These are phyloP conservation scores for Albugo laibachii DNA, from an alignment of 352 stramenopile genomes.

Conservation along the genomic window DNA sequence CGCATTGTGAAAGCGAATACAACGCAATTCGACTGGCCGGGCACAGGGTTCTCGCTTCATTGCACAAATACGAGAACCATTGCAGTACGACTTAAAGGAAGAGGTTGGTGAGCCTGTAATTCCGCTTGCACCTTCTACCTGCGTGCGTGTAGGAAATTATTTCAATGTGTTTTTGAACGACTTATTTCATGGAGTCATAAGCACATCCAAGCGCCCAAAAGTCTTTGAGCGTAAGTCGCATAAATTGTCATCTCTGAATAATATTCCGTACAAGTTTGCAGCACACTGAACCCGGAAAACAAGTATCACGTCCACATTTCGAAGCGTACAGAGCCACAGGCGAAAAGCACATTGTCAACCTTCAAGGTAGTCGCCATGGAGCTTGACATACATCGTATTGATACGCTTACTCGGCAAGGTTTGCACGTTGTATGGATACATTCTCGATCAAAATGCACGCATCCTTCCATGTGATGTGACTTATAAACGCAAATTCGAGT, in stretches of 20 bases:
- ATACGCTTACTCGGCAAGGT: slow-evolving; percentile 13
- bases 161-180: slow-evolving; percentile 77
- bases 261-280: slow-evolving; percentile 22
- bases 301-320: slow-evolving; percentile 50
- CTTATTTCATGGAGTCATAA: slow-evolving; percentile 49
- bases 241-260: background rate
- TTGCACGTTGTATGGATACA: slow-evolving; percentile 78
- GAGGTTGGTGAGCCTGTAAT: slow-evolving; percentile 21
- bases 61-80: slow-evolving; percentile 37
- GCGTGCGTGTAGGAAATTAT: slow-evolving; percentile 42
- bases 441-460: slow-evolving; percentile 40
- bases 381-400: no score
- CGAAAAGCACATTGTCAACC: slow-evolving; percentile 62
- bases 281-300: slow-evolving; percentile 20
- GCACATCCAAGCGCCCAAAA: slow-evolving; percentile 46
- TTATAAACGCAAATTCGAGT: slow-evolving; percentile 44
- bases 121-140: slow-evolving; percentile 12
- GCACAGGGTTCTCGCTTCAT: slow-evolving; percentile 36
- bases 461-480: slow-evolving; percentile 14
- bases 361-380: slow-evolving; percentile 32
- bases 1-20: slow-evolving; percentile 72
- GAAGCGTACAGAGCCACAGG: slow-evolving; percentile 73
- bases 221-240: slow-evolving; percentile 42
- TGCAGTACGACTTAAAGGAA: slow-evolving; percentile 63
- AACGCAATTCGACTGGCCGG: slow-evolving; percentile 74